Evolutionary conservation across 306 rosid genomes (phyloP).

Genomic region (Quercus agrifolia): DNA sequence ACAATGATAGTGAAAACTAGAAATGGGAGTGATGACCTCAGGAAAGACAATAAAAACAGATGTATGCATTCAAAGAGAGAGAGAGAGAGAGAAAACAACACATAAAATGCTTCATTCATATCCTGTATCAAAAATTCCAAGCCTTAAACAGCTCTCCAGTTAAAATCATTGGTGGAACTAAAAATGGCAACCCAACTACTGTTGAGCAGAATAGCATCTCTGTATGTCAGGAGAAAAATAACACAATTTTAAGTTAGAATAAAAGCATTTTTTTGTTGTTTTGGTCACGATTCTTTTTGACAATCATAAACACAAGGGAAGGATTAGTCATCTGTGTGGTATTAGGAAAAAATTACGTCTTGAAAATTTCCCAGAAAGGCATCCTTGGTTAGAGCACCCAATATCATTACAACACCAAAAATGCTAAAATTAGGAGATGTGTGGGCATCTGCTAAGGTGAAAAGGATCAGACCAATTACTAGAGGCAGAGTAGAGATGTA

Average conservation of each 20-base stretch:
- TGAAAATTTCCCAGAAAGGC: constrained; percentile 62
- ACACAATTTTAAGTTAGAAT: not conserved
- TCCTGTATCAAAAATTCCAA: constrained; percentile 56
- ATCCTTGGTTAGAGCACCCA: constrained; percentile 55
- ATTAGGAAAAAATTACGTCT: constrained; percentile 59
- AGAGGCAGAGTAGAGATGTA: constrained; percentile 47
- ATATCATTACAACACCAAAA: constrained; percentile 51
- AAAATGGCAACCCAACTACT: constrained; percentile 53
- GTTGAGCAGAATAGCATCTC: constrained; percentile 70
- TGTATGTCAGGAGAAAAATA: constrained; percentile 25
- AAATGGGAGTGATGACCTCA: not conserved
- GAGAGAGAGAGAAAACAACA: not conserved
- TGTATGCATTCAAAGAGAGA: not conserved
- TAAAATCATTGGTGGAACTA: constrained; percentile 52
- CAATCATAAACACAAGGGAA: not conserved
- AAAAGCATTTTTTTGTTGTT: not conserved
- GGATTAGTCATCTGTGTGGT: constrained; percentile 45
- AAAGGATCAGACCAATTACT: constrained; percentile 55
- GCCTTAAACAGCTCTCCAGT: constrained; percentile 57
- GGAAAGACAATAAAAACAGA: not conserved
- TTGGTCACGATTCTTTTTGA: not conserved
- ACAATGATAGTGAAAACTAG: not conserved
- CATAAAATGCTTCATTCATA: not conserved
- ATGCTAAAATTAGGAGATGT: constrained; percentile 59
- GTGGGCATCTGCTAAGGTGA: constrained; percentile 64